phyloP scores from a whole-genome alignment of 768 basidiomycete genomes.

The Boletellus ananas region DNA sequence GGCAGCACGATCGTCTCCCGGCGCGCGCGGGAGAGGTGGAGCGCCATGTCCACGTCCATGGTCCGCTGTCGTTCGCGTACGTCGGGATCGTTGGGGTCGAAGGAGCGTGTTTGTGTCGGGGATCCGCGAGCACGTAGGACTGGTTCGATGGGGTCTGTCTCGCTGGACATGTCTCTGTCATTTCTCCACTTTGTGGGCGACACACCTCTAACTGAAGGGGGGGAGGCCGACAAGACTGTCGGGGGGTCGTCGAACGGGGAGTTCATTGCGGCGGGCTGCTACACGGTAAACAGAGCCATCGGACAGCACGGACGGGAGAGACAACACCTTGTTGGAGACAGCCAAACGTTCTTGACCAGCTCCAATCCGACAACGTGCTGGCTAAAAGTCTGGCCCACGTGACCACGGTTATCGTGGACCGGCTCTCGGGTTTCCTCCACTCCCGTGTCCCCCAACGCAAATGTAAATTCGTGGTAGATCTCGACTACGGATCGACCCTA shows the following conservation, averaged over 20 bases:
- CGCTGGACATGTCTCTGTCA: constrained; percentile 33
- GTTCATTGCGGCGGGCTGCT: constrained; percentile 30
- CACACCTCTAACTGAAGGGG: constrained; percentile 36
- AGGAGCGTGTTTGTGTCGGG: constrained; percentile 57
- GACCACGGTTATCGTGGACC: no score
- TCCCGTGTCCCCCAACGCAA: background rate
- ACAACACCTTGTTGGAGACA: constrained; percentile 14
- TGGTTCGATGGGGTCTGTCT: constrained; percentile 39
- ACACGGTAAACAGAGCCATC: background rate
- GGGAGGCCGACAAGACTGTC: constrained; percentile 36
- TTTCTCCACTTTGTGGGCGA: constrained; percentile 40
- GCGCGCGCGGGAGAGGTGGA: constrained; percentile 71
- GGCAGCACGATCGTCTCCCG: constrained; percentile 51
- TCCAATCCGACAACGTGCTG: background rate
- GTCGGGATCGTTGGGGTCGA: constrained; percentile 68
- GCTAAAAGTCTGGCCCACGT: background rate
- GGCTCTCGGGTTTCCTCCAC: no score
- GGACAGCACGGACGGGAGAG: background rate
- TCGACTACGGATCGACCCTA: no score
- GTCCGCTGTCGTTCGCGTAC: constrained; percentile 83
- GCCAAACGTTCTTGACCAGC: background rate
- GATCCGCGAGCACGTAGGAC: constrained; percentile 49
- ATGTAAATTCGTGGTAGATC: background rate
- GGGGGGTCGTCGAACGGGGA: constrained; percentile 35
- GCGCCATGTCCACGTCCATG: constrained; percentile 93